Percentiles rank a stretch among this genome's conserved stretches.
These are phyloP conservation scores for Calonectria hongkongensis DNA, from an alignment of 2,329 filamentous ascomycete genomes.

Conservation along the genomic window DNA sequence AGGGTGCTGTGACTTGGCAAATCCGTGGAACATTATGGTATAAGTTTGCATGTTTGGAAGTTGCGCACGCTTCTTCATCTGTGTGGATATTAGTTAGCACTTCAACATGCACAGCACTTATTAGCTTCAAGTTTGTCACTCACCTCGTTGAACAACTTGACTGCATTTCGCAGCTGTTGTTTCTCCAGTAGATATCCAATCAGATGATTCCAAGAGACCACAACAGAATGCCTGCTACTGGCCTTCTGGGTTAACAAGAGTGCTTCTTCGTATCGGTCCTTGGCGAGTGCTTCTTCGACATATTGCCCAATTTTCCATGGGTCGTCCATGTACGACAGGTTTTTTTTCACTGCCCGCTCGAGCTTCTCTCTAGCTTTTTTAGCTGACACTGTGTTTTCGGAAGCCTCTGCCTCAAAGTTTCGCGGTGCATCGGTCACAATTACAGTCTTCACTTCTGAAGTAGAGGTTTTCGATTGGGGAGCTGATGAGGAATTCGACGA, in stretches of 20 bases:
- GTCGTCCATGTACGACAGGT: slow-evolving; percentile 80
- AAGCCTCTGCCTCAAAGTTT: slow-evolving; percentile 43
- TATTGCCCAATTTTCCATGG: slow-evolving; percentile 83
- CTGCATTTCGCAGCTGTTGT: slow-evolving; percentile 76
- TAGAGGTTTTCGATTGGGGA: slow-evolving; percentile 7
- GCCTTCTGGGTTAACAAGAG: slow-evolving; percentile 80
- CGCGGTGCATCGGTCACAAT: slow-evolving; percentile 49
- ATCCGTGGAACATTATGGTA: slow-evolving; percentile 87
- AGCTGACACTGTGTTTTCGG: slow-evolving; percentile 39
- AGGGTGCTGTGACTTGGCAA: slow-evolving; percentile 76
- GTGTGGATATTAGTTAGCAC: slow-evolving; percentile 38
- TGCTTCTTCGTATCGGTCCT: slow-evolving; percentile 79
- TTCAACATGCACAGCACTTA: neutral
- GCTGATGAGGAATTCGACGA: slow-evolving; percentile 38
- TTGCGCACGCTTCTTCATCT: slow-evolving; percentile 97
- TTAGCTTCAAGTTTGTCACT: slow-evolving; percentile 44
- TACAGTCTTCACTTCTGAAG: slow-evolving; percentile 14
- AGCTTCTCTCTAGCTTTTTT: slow-evolving; percentile 55
- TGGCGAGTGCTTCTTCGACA: slow-evolving; percentile 76
- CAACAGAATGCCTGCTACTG: slow-evolving; percentile 78
- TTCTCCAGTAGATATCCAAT: slow-evolving; percentile 82
- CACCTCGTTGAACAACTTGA: slow-evolving; percentile 94
- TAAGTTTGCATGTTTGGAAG: slow-evolving; percentile 88
- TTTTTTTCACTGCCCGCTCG: slow-evolving; percentile 67
- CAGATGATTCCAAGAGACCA: slow-evolving; percentile 92